phyloP scores from a whole-genome alignment of 768 basidiomycete species.

The Leucocoprinus sp. region DNA sequence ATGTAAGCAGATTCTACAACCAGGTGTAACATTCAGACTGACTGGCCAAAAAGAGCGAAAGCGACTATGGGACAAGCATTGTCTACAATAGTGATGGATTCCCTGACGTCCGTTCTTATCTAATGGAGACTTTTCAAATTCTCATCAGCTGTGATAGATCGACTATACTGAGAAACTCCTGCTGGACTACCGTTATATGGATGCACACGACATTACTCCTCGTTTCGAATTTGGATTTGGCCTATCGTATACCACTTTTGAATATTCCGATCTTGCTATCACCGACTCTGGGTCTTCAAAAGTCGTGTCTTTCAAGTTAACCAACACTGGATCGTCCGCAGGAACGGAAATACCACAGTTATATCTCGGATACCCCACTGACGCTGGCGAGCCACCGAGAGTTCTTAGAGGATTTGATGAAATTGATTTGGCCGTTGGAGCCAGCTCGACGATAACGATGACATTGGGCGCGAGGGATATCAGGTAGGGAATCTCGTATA shows the following conservation, averaged over 20 bases:
- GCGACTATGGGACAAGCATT: slow-evolving; percentile 34
- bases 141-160: slow-evolving; percentile 29
- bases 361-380: slow-evolving; percentile 41
- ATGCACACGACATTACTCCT: slow-evolving; percentile 40
- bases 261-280: slow-evolving; percentile 45
- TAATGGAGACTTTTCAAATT: not conserved
- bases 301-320: slow-evolving; percentile 34
- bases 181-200: slow-evolving; percentile 65
- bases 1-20: slow-evolving; percentile 26
- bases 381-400: slow-evolving; percentile 39
- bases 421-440: slow-evolving; percentile 30
- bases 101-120: slow-evolving; percentile 21
- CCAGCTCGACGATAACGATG: slow-evolving; percentile 28
- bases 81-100: slow-evolving; percentile 34
- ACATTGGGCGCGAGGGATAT: slow-evolving; percentile 32
- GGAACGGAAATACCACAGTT: slow-evolving; percentile 49
- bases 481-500: slow-evolving; percentile 25
- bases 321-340: slow-evolving; percentile 38
- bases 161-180: slow-evolving; percentile 58
- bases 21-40: not conserved
- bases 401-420: slow-evolving; percentile 47
- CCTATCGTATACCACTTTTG: slow-evolving; percentile 65
- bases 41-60: slow-evolving; percentile 22
- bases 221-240: slow-evolving; percentile 68
- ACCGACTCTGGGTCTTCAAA: slow-evolving; percentile 24